These are phyloP conservation scores for Suillus weaverae DNA, from an alignment of 768 basidiomycete species.

Conservation along the genomic window DNA sequence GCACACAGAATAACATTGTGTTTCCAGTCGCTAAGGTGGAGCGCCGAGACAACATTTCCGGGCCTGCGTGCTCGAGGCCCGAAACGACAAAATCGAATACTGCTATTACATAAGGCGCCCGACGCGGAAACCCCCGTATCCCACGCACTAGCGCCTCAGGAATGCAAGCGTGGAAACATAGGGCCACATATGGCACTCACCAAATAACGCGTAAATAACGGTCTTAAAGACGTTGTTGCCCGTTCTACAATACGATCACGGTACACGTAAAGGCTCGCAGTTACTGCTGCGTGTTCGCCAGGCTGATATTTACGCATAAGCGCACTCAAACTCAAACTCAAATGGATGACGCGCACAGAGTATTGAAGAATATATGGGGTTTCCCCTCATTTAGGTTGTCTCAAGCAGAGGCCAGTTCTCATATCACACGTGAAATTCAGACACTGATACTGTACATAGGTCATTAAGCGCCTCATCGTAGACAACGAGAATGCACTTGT, in stretches of 20 bases:
- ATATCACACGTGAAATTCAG: background rate
- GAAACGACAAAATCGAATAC: too few relatives aligned
- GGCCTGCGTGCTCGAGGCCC: too few relatives aligned
- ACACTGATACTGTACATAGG: constrained; percentile 19
- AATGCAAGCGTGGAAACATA: background rate
- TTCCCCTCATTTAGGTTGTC: constrained; percentile 37
- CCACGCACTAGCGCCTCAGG: too few relatives aligned
- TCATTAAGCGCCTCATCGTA: constrained; percentile 39
- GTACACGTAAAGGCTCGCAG: background rate
- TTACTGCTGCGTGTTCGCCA: background rate
- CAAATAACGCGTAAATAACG: background rate
- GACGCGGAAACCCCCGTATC: too few relatives aligned
- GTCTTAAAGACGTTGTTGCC: background rate
- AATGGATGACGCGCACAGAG: constrained; percentile 37
- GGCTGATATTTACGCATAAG: background rate
- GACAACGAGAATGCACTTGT: constrained; percentile 43
- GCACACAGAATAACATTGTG: constrained; percentile 25
- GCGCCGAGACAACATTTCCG: constrained; percentile 22
- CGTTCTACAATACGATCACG: background rate
- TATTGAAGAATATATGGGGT: constrained; percentile 37
- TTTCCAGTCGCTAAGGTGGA: constrained; percentile 30
- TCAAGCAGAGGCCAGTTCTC: constrained; percentile 35
- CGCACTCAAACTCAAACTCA: background rate
- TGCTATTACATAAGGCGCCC: too few relatives aligned
- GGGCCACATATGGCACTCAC: background rate